Evolutionary conservation across 305 asterid genomes (phyloP), one percentile per base, ranked within the genome.

Genomic region (Solanum aculeatissimum): DNA sequence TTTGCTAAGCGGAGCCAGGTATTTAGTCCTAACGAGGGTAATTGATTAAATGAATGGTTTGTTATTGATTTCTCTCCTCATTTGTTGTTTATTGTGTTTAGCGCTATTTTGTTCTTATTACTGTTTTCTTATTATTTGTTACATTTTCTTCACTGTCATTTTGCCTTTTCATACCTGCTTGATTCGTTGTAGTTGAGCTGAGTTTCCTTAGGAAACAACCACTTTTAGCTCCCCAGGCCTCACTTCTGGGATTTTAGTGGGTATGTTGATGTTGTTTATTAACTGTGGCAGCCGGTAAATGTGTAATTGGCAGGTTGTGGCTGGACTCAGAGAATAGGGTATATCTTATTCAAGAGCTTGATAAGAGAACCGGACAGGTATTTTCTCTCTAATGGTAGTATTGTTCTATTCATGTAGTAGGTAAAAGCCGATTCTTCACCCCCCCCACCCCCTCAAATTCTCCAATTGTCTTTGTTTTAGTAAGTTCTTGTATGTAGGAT

Each of bases 301-400:
- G 86, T n/a, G 54, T 69, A 29, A 38, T 84, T 80, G 83, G 85
- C 86, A 95, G 98, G 86, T 84, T 93, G 91, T 95, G 98, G 98
- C 97, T 93, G 89, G 98, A 94, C 27, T 90, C 98, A 16, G 90
- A 88, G 87, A 93, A 82, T 83, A 90, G 97, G 84, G 93, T 93
- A 55, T 84, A 88, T 85, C 77, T 95, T 80, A 88, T 90, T 83
- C 81, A 84, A 65, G 94, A 92, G 88, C 96, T 95, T 57, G 94
- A 92, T 85, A 89, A 84, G 86, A 91, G 91, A 89, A 93, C 95
- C 68, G 96, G 94, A 60, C 98, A 90, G 95, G 98, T 95, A 77
- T 27, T 42, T 77, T 29, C 65, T 18, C 27, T 18, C 49, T 10
- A 19, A 32, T 75, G 27, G 82, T 16, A 75, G 21, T 9, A 4